Evolutionary conservation across 257 asterid species (phyloP).

Genomic region (Solanum rostratum): DNA sequence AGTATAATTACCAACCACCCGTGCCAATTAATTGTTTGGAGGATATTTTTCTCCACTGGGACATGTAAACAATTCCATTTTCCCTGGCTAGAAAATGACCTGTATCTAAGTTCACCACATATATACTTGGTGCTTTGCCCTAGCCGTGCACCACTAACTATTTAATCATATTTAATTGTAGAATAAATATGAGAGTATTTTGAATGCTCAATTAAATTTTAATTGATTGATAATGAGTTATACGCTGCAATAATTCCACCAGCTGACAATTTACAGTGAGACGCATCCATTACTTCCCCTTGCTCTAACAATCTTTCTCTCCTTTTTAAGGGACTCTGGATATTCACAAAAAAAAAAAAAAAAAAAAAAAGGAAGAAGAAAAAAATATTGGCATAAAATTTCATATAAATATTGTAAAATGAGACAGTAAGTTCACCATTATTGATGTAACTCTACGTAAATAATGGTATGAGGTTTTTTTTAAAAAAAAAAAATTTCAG

Average conservation of each 20-base stretch:
- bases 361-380: no score
- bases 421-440: background rate
- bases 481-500: no score
- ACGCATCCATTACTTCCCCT: background rate
- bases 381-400: background rate
- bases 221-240: background rate
- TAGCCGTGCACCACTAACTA: background rate
- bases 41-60: slow-evolving; percentile 10
- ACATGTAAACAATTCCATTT: background rate
- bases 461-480: background rate
- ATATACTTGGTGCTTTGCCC: background rate
- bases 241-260: background rate
- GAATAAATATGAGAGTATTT: background rate
- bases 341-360: background rate
- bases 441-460: background rate
- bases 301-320: background rate
- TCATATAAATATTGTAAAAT: background rate
- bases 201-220: background rate
- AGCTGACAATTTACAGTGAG: background rate
- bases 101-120: slow-evolving; percentile 25
- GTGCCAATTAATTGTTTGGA: slow-evolving; percentile 1
- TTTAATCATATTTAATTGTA: background rate
- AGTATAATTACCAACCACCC: background rate
- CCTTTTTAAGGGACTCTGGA: background rate
- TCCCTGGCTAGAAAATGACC: slow-evolving; percentile 3